These are phyloP conservation scores for Xanthoceras sorbifolium DNA, from an alignment of 345 rosid genomes.

Conservation along the genomic window DNA sequence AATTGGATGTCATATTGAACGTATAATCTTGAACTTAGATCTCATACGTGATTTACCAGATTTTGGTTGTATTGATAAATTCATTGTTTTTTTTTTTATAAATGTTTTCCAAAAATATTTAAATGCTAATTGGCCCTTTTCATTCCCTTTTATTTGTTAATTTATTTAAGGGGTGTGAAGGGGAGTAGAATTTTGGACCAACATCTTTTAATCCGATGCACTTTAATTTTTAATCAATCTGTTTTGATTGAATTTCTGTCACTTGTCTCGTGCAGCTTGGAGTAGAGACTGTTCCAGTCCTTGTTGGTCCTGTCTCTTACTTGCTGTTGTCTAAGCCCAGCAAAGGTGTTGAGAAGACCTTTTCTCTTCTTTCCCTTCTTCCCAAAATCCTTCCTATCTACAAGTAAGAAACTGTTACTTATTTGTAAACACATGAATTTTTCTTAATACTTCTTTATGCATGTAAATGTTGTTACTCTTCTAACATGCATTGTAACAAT, in stretches of 20 bases:
- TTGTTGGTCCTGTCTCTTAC: slow-evolving; percentile 94
- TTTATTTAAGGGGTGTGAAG: neutral
- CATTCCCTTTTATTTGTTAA: neutral
- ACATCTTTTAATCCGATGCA: neutral
- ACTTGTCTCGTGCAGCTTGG: slow-evolving; percentile 64
- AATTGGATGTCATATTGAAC: neutral
- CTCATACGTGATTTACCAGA: neutral
- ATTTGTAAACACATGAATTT: neutral
- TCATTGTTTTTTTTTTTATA: neutral
- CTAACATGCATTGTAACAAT: slow-evolving; percentile 28
- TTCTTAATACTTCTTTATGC: neutral
- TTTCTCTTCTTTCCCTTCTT: slow-evolving; percentile 85
- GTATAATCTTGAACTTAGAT: neutral
- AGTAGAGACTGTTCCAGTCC: slow-evolving; percentile 83
- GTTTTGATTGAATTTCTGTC: slow-evolving; percentile 16
- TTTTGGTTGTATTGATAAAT: neutral
- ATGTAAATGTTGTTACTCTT: neutral
- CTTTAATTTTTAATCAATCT: neutral
- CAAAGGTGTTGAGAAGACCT: slow-evolving; percentile 87
- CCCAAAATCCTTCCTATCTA: slow-evolving; percentile 82
- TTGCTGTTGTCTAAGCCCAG: slow-evolving; percentile 92
- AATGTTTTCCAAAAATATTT: too few species aligned
- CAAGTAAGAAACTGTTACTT: slow-evolving; percentile 58
- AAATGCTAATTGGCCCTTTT: neutral
- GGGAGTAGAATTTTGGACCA: neutral